Percentiles rank a stretch among this genome's conserved stretches.
These are phyloP conservation scores for Panicum hallii DNA, from an alignment of 202 grass and related monocot genomes.

Conservation along the genomic window DNA sequence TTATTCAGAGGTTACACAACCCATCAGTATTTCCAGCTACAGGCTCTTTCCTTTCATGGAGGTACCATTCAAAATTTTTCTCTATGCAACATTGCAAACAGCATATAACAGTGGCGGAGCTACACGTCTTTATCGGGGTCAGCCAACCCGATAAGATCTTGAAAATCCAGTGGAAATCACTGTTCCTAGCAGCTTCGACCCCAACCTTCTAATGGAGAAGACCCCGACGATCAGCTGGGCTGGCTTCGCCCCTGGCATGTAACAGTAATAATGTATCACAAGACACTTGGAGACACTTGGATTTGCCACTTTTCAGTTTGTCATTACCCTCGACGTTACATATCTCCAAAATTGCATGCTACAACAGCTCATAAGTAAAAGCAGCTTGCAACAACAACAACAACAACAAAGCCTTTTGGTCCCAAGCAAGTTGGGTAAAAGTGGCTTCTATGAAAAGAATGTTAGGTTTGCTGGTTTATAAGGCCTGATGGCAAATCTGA, in stretches of 20 bases:
- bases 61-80: background rate
- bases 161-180: too few species aligned
- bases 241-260: background rate
- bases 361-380: background rate
- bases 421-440: background rate
- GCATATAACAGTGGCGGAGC: too few species aligned
- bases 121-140: too few species aligned
- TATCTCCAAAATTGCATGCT: constrained; percentile 19
- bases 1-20: background rate
- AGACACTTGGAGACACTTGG: background rate
- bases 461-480: background rate
- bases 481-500: too few species aligned
- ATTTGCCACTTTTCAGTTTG: background rate
- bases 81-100: background rate
- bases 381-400: too few species aligned
- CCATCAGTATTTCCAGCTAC: background rate
- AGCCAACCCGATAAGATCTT: too few species aligned
- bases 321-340: background rate
- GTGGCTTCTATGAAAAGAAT: background rate
- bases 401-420: background rate
- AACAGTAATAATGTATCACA: background rate
- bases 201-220: too few species aligned
- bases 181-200: too few species aligned
- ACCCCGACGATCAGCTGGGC: too few species aligned
- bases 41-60: background rate